Conservation (phyloP, 345 rosid species). For the Turnera subulata region DNA sequence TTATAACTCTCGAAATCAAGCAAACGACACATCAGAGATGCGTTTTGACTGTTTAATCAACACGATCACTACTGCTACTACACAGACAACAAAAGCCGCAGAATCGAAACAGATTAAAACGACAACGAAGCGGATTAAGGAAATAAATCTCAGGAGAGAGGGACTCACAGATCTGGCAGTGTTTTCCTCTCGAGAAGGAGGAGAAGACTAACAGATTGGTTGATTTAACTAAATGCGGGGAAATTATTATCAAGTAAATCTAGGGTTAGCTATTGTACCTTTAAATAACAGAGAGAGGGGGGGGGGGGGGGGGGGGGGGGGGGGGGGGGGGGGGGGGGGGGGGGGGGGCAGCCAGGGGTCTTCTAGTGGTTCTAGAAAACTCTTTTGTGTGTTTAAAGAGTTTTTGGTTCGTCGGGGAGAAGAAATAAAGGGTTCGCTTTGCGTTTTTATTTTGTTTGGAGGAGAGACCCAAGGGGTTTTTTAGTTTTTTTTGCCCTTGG, state of each 20-base stretch:
- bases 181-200: background rate
- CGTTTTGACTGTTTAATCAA: background rate
- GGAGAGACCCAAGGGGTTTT: background rate
- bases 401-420: background rate
- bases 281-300: background rate
- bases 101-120: background rate
- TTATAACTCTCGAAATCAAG: background rate
- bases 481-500: too few relatives aligned
- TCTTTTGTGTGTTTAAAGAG: background rate
- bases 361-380: conserved; percentile 12
- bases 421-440: background rate
- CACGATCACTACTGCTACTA: background rate
- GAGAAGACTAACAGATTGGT: background rate
- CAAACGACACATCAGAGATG: background rate
- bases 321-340: too few relatives aligned
- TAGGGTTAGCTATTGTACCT: conserved; percentile 12
- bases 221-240: too few relatives aligned
- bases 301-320: background rate
- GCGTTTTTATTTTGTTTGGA: background rate
- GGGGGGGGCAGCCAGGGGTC: too few relatives aligned
- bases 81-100: background rate
- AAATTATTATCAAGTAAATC: background rate
- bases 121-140: background rate
- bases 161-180: conserved; percentile 27
- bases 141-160: conserved; percentile 12